phyloP scores from a whole-genome alignment of 2,329 filamentous ascomycete species.

The Diaporthe batatas region DNA sequence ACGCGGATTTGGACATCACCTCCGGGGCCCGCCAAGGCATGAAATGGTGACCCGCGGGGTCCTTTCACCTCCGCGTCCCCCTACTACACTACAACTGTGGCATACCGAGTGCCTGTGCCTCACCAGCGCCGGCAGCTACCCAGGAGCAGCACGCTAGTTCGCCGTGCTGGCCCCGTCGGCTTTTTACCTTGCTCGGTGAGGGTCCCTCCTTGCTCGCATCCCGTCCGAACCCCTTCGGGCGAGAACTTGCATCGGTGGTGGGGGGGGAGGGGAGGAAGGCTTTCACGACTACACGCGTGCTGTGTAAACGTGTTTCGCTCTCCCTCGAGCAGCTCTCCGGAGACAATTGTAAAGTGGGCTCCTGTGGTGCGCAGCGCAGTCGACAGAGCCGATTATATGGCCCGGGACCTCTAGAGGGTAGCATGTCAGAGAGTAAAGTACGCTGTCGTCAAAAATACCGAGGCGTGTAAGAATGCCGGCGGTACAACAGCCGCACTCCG shows the following conservation, averaged over 20 bases:
- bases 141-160: neutral
- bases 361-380: neutral
- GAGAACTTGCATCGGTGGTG: neutral
- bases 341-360: neutral
- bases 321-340: neutral
- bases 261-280: no score
- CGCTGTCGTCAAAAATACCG: neutral
- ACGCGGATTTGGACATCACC: slow-evolving; percentile 26
- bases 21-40: slow-evolving; percentile 24
- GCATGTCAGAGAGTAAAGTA: slow-evolving; percentile 1
- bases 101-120: neutral
- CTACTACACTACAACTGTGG: no score
- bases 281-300: neutral
- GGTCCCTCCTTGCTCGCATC: neutral
- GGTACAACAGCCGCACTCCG: neutral
- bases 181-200: slow-evolving; percentile 12
- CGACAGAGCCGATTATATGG: neutral
- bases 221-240: neutral
- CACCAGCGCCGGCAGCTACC: slow-evolving; percentile 9
- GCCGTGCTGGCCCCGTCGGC: neutral
- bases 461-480: neutral
- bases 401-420: neutral
- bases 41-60: slow-evolving; percentile 15
- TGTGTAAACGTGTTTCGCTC: neutral
- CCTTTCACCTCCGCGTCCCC: slow-evolving; percentile 18